These are phyloP conservation scores for Madurella mycetomatis DNA, from an alignment of 2,329 filamentous ascomycete genomes.

Conservation along the genomic window DNA sequence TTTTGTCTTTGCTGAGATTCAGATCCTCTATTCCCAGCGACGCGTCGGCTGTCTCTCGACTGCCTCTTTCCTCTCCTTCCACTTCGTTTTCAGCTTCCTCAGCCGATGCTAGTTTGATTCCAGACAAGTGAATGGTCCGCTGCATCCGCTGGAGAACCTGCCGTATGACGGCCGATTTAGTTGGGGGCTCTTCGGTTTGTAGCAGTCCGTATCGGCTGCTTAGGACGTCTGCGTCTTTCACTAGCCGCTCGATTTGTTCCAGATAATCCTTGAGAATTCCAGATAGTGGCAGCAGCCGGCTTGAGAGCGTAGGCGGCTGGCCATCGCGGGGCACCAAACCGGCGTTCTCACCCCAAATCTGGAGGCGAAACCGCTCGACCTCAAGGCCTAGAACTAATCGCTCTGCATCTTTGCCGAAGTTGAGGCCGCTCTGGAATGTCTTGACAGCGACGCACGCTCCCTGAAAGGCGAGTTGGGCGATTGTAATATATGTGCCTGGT, in stretches of 20 bases:
- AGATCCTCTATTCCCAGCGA: not conserved
- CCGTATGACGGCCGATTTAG: slow-evolving; percentile 10
- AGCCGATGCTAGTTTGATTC: not conserved
- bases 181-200: slow-evolving; percentile 10
- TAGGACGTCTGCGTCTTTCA: slow-evolving; percentile 7
- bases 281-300: slow-evolving; percentile 5
- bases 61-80: not conserved
- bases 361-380: slow-evolving; percentile 18
- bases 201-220: slow-evolving; percentile 12
- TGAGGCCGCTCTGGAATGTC: slow-evolving; percentile 13
- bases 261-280: slow-evolving; percentile 12
- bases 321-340: slow-evolving; percentile 8
- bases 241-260: slow-evolving; percentile 8
- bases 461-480: slow-evolving; percentile 8
- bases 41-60: not conserved
- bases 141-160: slow-evolving; percentile 15
- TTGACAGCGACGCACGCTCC: slow-evolving; percentile 11
- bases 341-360: slow-evolving; percentile 17
- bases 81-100: not conserved
- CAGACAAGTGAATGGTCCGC: slow-evolving; percentile 1
- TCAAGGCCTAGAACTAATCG: slow-evolving; percentile 13
- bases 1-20: not conserved
- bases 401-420: slow-evolving; percentile 15
- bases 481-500: slow-evolving; percentile 14
- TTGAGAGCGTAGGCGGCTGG: not conserved